A percentile compares a stretch with the other conserved stretches of the same genome.
Conservation (phyloP, 129 eudicot species). For the Deinandra increscens region DNA sequence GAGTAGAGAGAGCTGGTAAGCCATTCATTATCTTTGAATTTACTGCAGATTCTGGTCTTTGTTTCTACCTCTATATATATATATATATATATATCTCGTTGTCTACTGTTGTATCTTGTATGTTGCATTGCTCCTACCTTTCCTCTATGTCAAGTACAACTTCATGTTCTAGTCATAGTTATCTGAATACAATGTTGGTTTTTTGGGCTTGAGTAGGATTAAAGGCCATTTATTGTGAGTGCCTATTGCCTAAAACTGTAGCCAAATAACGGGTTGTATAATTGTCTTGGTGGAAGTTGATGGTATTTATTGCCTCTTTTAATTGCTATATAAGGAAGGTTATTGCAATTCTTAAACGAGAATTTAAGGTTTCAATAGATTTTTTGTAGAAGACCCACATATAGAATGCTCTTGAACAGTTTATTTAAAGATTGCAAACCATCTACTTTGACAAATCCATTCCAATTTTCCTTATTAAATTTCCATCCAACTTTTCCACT, state of each 20-base stretch:
- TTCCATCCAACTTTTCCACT: not conserved
- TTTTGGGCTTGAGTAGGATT: not conserved
- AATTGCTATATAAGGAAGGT: not conserved
- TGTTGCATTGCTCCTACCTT: not conserved
- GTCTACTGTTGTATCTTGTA: not conserved
- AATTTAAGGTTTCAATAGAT: not conserved
- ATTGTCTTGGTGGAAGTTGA: not conserved
- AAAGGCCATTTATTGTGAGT: not conserved
- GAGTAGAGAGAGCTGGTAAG: constrained; percentile 95
- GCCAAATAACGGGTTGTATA: not conserved
- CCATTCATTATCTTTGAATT: not conserved
- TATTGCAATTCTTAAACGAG: not conserved
- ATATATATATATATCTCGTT: not conserved
- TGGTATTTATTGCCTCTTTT: not conserved
- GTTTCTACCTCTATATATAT: not conserved
- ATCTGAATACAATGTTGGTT: not conserved
- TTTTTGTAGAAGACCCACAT: not conserved
- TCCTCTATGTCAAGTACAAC: not conserved
- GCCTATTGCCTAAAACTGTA: not conserved
- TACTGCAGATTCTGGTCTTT: not conserved
- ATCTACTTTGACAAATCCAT: not conserved
- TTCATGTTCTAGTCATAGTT: not conserved
- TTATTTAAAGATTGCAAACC: not conserved
- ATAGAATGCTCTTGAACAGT: not conserved
- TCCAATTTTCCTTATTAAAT: not conserved